Evolutionary conservation across 164 flowering plant genomes (phyloP).

Genomic region (Stephania cephalantha): DNA sequence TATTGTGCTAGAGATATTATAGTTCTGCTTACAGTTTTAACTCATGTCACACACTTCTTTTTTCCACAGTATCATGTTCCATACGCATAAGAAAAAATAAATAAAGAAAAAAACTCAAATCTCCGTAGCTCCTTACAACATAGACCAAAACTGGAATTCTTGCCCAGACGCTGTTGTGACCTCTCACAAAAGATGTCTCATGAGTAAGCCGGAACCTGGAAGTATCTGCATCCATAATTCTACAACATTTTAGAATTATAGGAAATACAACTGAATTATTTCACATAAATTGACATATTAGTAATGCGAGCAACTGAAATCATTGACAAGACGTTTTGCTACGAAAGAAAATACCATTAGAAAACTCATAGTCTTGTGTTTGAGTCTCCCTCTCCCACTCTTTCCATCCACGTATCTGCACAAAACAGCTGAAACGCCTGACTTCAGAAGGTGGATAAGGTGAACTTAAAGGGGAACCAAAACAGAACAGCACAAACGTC

Average conservation of each 20-base stretch:
- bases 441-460: too few relatives aligned
- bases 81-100: not conserved
- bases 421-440: not conserved
- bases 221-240: constrained; percentile 53
- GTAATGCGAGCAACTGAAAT: not conserved
- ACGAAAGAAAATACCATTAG: constrained; percentile 53
- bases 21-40: not conserved
- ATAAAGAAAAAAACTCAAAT: not conserved
- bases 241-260: not conserved
- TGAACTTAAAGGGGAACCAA: not conserved
- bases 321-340: not conserved
- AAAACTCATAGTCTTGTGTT: constrained; percentile 61
- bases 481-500: not conserved
- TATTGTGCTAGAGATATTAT: not conserved
- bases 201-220: constrained; percentile 92
- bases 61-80: not conserved
- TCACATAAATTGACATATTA: not conserved
- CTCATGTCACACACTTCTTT: not conserved
- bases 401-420: constrained; percentile 94
- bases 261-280: not conserved
- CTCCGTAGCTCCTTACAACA: constrained; percentile 42
- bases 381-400: constrained; percentile 78
- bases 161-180: constrained; percentile 75
- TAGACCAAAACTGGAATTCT: constrained; percentile 61
- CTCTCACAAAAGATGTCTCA: constrained; percentile 91